Evolutionary conservation across 371 early-diverging fungal genomes (phyloP).

Genomic region (Coemansia sp.): DNA sequence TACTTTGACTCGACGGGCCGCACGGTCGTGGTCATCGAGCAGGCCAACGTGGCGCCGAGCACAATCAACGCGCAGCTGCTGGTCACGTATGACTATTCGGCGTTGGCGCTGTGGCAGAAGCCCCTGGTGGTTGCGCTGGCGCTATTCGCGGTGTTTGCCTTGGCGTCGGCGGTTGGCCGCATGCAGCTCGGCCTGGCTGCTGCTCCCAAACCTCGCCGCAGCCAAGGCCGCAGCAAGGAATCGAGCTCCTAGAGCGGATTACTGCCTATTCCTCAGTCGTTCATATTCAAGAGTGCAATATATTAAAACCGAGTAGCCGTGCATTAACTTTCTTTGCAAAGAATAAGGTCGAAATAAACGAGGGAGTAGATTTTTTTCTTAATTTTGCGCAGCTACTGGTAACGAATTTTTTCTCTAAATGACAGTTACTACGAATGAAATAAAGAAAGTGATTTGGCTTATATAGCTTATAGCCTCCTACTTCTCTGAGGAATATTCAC

Average conservation of each 20-base stretch:
- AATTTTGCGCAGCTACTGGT: background rate
- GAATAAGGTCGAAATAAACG: background rate
- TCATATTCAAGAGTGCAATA: background rate
- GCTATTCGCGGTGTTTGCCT: slow-evolving; percentile 37
- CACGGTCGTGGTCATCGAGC: slow-evolving; percentile 29
- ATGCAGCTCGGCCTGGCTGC: slow-evolving; percentile 24
- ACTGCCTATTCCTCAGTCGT: background rate
- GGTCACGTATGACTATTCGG: slow-evolving; percentile 34
- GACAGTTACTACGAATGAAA: background rate
- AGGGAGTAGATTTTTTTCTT: background rate
- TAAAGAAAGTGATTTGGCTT: background rate
- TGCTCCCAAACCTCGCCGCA: background rate
- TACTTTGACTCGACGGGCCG: slow-evolving; percentile 52
- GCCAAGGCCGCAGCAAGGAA: background rate
- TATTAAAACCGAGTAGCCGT: background rate
- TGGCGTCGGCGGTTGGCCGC: slow-evolving; percentile 27
- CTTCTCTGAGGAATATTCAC: background rate
- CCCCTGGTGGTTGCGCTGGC: slow-evolving; percentile 31
- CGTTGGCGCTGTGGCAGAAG: slow-evolving; percentile 35
- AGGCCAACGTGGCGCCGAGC: slow-evolving; percentile 26
- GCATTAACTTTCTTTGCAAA: background rate
- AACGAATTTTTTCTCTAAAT: background rate
- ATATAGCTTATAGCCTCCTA: background rate
- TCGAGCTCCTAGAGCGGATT: background rate
- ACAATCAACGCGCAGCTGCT: slow-evolving; percentile 18